A percentile compares a stretch with the other conserved stretches of the same genome.
Conservation (phyloP, 106 monocot genomes). For the Narthecium ossifragum region DNA sequence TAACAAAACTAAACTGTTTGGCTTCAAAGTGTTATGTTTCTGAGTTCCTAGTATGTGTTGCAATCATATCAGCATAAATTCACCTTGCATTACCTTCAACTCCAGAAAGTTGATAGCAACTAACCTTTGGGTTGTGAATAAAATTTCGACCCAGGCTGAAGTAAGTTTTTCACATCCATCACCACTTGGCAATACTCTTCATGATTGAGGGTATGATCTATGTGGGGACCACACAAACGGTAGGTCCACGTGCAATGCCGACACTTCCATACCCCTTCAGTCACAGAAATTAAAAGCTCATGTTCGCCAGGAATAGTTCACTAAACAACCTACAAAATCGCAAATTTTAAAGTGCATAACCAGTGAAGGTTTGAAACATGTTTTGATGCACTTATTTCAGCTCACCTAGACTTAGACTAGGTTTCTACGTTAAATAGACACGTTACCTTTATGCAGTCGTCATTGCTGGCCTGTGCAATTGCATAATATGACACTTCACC, state of each 20-base stretch:
- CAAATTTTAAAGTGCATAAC: not conserved
- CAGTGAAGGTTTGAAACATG: not conserved
- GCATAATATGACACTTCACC: too few relatives aligned
- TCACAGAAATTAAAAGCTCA: conserved; percentile 33
- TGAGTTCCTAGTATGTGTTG: not conserved
- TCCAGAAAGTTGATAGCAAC: conserved; percentile 14
- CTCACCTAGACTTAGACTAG: not conserved
- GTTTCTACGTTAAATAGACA: too few relatives aligned
- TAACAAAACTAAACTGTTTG: not conserved
- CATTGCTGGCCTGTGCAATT: too few relatives aligned
- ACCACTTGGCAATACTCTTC: conserved; percentile 35
- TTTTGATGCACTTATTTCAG: not conserved
- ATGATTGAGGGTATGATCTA: conserved; percentile 38
- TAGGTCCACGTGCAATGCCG: conserved; percentile 64
- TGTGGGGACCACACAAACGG: conserved; percentile 36
- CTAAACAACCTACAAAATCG: not conserved
- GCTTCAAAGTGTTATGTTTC: too few relatives aligned
- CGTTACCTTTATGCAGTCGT: too few relatives aligned
- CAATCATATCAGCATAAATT: not conserved
- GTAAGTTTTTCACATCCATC: conserved; percentile 27
- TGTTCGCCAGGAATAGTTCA: conserved; percentile 13
- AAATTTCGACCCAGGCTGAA: conserved; percentile 22
- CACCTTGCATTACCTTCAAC: not conserved
- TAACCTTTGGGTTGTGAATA: conserved; percentile 51
- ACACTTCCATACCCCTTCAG: conserved; percentile 86